phyloP scores from a whole-genome alignment of 129 eudicot genomes.

The Ambrosia trifida region DNA sequence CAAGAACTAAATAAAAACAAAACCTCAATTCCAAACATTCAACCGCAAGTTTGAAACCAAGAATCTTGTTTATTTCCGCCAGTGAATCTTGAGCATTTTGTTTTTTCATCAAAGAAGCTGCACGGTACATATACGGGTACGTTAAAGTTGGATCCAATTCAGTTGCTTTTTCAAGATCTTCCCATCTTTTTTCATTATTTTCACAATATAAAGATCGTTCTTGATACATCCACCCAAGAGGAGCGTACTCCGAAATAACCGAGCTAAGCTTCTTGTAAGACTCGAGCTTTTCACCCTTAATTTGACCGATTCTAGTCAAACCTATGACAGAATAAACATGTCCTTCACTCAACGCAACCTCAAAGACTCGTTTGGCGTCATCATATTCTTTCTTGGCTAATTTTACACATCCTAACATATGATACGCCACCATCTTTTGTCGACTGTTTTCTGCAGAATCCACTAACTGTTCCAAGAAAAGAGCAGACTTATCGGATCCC shows the following conservation, averaged over 20 bases:
- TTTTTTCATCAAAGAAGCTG: slow-evolving; percentile 84
- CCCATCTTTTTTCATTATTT: slow-evolving; percentile 58
- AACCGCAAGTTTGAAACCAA: slow-evolving; percentile 80
- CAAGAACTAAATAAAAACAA: slow-evolving; percentile 82
- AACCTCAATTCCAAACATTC: slow-evolving; percentile 94
- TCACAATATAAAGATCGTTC: slow-evolving; percentile 83
- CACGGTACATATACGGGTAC: slow-evolving; percentile 96
- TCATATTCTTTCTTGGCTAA: slow-evolving; percentile 73
- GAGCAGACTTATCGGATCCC: slow-evolving; percentile 56
- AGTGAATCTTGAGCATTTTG: slow-evolving; percentile 72
- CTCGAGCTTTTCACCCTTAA: slow-evolving; percentile 52
- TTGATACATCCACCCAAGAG: slow-evolving; percentile 98
- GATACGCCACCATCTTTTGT: slow-evolving; percentile 76
- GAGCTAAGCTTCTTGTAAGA: slow-evolving; percentile 62
- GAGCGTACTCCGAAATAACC: slow-evolving; percentile 56
- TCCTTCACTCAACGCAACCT: slow-evolving; percentile 66
- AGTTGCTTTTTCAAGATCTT: slow-evolving; percentile 80
- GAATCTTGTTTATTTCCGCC: slow-evolving; percentile 73
- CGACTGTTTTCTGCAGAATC: slow-evolving; percentile 53
- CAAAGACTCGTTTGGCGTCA: slow-evolving; percentile 68
- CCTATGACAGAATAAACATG: slow-evolving; percentile 86
- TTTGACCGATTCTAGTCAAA: slow-evolving; percentile 71
- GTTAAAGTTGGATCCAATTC: slow-evolving; percentile 89
- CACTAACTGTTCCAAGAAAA: slow-evolving; percentile 59
- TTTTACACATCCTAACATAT: slow-evolving; percentile 75